A percentile compares a stretch with the other conserved stretches of the same genome.
These are phyloP conservation scores for Leptographium galeiforme DNA, from an alignment of 2,329 filamentous ascomycete genomes.

Conservation along the genomic window DNA sequence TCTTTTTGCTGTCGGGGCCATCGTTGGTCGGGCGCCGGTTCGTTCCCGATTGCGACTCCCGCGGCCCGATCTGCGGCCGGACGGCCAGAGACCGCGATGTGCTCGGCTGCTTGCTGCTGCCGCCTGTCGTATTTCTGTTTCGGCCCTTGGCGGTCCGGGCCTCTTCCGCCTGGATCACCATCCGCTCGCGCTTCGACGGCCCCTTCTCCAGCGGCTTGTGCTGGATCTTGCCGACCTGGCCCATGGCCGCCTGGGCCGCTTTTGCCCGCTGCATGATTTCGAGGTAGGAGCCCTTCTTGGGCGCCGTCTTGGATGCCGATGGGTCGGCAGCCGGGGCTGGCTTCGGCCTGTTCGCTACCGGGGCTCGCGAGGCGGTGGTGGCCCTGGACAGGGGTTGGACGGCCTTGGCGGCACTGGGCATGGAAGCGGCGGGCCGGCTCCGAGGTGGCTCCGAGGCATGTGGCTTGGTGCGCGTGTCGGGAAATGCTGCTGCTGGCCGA, in stretches of 20 bases:
- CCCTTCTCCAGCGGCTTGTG: conserved; percentile 59
- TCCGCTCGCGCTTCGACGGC: conserved; percentile 41
- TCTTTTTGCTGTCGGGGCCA: background rate
- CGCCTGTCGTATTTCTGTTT: background rate
- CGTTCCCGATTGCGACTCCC: background rate
- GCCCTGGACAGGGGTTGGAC: background rate
- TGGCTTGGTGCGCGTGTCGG: background rate
- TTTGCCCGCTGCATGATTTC: conserved; percentile 63
- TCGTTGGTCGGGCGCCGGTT: background rate
- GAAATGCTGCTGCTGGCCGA: background rate
- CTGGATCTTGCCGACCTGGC: conserved; percentile 57
- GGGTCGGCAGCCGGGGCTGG: background rate
- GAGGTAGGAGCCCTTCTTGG: conserved; percentile 61
- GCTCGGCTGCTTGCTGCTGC: background rate
- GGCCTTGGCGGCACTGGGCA: background rate
- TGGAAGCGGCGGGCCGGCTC: background rate
- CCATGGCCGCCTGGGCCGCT: conserved; percentile 46
- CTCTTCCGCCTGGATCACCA: conserved; percentile 30
- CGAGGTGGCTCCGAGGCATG: background rate
- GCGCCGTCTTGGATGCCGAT: conserved; percentile 27
- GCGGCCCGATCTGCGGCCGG: background rate
- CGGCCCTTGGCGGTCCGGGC: conserved; percentile 11
- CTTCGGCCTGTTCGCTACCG: background rate
- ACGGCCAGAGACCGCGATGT: background rate
- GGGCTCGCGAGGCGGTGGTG: background rate